Evolutionary conservation across 1,284 basidiomycete species (phyloP), one percentile per base, ranked within the genome.

Genomic region (Microbotryum violaceum): DNA sequence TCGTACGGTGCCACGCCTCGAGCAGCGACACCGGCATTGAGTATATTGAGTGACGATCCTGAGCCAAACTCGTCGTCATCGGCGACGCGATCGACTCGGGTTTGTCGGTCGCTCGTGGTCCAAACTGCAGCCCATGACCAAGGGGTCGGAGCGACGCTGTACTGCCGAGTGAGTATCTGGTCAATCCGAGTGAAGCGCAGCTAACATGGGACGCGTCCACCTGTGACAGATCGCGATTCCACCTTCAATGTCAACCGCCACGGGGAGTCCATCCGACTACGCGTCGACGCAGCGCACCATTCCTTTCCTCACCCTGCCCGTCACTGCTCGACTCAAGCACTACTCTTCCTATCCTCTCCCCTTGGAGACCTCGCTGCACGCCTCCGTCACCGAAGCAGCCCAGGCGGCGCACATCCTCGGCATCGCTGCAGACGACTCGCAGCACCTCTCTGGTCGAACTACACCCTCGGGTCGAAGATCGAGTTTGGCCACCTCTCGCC

Each of bases 71-170:
- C 46, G 29, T 56, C 23, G 12, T 33, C 46, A n/a, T 53, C 57
- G 8, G 52, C 51, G 4, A 20, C 45, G 14, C 27, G 58, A 6
- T 44, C 62, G 23, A 44, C 23, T 4, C 52, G 63, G 7, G 27
- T 61, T 45, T 49, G 49, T 18, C 55, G 58, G 1, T 49, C 54
- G 6, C 56, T 66, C 21, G 53, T 54, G 14, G 64, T 65, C 16
- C 48, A 62, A 7, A 55, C 64, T 2, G 4, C 10, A 6, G 58
- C 61, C 20, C n/a, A 49, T 9, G 27, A 25, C 6, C 31, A 25
- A 2, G 64, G 61, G 1, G 46, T 63, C 7, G 7, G 5, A 0
- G 49, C 47, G 0, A 37, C 7, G 4, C 33, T 63, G 4, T 57
- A 61, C 29, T 63, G 64, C 59, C 50, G 52, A 46, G 61, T 63